Conservation (phyloP, 1,284 basidiomycete genomes). For the Cutaneotrichosporon daszewskae region DNA sequence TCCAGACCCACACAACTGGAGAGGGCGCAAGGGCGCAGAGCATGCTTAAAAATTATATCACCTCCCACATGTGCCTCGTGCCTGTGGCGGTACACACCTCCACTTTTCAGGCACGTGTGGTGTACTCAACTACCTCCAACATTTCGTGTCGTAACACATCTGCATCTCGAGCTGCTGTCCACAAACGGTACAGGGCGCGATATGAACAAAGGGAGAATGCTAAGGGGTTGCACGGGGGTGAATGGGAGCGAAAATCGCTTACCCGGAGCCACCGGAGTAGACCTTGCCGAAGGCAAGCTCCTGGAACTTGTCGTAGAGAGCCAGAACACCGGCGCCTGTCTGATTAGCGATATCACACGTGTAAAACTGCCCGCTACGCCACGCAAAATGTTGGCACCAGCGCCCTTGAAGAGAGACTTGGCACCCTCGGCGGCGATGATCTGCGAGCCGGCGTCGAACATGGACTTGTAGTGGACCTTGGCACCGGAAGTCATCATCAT, state of each 20-base stretch:
- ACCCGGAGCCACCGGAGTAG: conserved; percentile 52
- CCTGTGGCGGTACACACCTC: too few relatives aligned
- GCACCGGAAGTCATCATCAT: conserved; percentile 90
- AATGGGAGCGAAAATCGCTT: conserved; percentile 17
- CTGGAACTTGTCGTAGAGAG: conserved; percentile 55
- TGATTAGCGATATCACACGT: too few relatives aligned
- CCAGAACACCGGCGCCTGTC: conserved; percentile 65
- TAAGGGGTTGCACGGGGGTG: neutral
- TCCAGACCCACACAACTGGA: too few relatives aligned
- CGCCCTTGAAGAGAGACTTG: conserved; percentile 58
- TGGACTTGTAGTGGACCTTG: conserved; percentile 53
- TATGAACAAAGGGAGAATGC: neutral
- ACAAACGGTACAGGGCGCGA: too few relatives aligned
- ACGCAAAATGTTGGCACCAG: conserved; percentile 57
- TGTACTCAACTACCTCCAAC: too few relatives aligned
- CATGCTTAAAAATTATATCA: too few relatives aligned
- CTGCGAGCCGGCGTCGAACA: conserved; percentile 60
- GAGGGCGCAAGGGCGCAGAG: too few relatives aligned
- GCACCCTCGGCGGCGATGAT: conserved; percentile 58
- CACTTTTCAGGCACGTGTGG: too few relatives aligned
- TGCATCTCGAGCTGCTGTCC: too few relatives aligned
- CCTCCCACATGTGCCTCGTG: too few relatives aligned
- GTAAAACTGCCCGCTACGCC: conserved; percentile 70
- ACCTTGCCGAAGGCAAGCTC: conserved; percentile 88
- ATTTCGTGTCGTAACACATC: too few relatives aligned